Evolutionary conservation across 2,329 filamentous ascomycete genomes (phyloP).

Genomic region (Aspergillus proliferans): DNA sequence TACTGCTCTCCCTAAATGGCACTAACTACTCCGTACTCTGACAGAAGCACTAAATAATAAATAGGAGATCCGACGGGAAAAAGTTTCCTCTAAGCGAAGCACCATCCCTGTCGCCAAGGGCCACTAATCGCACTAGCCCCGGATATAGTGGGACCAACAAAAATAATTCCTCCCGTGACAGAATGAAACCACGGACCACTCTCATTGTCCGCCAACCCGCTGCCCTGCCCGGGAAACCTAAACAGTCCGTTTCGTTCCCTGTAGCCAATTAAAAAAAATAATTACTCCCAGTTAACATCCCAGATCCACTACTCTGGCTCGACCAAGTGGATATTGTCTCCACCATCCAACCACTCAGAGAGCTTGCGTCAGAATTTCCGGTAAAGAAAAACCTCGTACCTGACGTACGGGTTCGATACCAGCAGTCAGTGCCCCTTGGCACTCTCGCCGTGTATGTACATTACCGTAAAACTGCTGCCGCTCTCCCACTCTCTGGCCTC

Average conservation of each 20-base stretch:
- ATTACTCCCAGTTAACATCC: background rate
- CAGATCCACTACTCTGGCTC: slow-evolving; percentile 17
- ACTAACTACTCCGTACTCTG: too few species aligned
- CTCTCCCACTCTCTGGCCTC: slow-evolving; percentile 1
- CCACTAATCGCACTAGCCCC: too few species aligned
- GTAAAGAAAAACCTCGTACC: background rate
- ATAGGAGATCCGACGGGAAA: too few species aligned
- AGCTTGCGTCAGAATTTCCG: too few species aligned
- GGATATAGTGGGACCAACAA: too few species aligned
- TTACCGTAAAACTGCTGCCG: slow-evolving; percentile 7
- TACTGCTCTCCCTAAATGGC: too few species aligned
- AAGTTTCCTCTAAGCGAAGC: too few species aligned
- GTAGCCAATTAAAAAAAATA: too few species aligned
- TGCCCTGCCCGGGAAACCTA: background rate
- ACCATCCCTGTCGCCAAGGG: too few species aligned
- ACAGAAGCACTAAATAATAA: too few species aligned
- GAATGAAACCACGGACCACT: background rate
- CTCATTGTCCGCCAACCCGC: background rate
- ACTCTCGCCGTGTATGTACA: background rate
- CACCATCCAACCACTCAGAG: too few species aligned
- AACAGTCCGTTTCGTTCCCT: slow-evolving; percentile 4
- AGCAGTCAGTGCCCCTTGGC: background rate
- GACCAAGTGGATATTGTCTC: background rate
- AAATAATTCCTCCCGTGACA: background rate
- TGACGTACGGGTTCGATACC: background rate